Evolutionary conservation across 2,329 filamentous ascomycete species (phyloP), one percentile per base, ranked within the genome.

Genomic region (Venturia carpophila): DNA sequence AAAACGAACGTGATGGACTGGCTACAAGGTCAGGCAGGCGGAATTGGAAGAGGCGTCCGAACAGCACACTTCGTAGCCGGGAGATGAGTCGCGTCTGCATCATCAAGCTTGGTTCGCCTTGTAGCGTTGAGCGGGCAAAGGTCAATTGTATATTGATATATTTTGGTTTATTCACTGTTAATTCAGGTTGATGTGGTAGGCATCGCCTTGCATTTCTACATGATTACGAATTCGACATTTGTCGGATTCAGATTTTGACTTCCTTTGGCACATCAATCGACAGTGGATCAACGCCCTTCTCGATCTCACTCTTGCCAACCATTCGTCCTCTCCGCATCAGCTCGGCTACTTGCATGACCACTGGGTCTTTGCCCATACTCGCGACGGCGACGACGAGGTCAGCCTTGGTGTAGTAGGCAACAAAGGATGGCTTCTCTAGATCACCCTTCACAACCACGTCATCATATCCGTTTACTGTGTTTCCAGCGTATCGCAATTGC

Each of bases 401-500:
- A 1, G 89, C 92, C 74, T 90, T 89, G 64, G 86, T 87, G 74
- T 97, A 99, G 77, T 90, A 99, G 0, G 91, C 93, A 6, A 88
- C 87, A 73, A 96, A 99, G 73, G 91, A 92, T 67, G 84, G 85
- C 72, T 92, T 79, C 66, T 79, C 78, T 0, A 87, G 85, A 69
- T 90, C 84, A 15, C 93, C 93, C 62, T 89, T 84, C 13, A 99
- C 70, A 0, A 97, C 82, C 5, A 97, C 73, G 70, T 95, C 92
- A 73, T 99, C 94, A 79, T 85, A 97, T 64, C 85, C 84, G 30
- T 21, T 39, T 0, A 81, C 78, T 0, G 92, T 91, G 78, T 93
- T 94, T 15, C 94, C 94, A 73, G 92, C 96, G 80, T 99, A 99
- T 58, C 94, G 85, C 71, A 99, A 77, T 78, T 99, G 94, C 6